A percentile compares a stretch with the other conserved stretches of the same genome.
Conservation (phyloP, 352 stramenopile species). For the Globisporangium okanoganense region DNA sequence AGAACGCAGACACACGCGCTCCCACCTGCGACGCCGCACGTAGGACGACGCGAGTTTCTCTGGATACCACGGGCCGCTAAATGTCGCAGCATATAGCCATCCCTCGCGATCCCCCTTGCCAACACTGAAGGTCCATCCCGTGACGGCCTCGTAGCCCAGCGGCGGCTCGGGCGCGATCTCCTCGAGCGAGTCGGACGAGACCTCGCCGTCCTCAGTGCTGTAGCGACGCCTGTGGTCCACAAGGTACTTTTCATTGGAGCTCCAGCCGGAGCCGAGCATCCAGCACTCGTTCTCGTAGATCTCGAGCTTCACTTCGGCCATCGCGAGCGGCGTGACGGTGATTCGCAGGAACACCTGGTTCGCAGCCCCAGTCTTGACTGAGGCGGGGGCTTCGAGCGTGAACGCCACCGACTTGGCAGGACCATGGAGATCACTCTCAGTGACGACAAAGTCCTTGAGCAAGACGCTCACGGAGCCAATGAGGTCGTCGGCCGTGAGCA, state of each 20-base stretch:
- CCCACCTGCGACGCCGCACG: slow-evolving; percentile 31
- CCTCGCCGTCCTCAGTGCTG: slow-evolving; percentile 22
- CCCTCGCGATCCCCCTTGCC: slow-evolving; percentile 31
- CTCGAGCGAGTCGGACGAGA: slow-evolving; percentile 22
- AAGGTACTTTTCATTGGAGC: slow-evolving; percentile 10
- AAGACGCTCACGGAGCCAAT: slow-evolving; percentile 23
- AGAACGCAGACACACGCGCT: slow-evolving; percentile 5
- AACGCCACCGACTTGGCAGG: slow-evolving; percentile 4
- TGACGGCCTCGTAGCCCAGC: slow-evolving; percentile 12
- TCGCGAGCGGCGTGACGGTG: slow-evolving; percentile 15
- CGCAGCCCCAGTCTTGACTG: slow-evolving; percentile 9
- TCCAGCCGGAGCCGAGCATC: slow-evolving; percentile 23
- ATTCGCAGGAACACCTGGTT: slow-evolving; percentile 23
- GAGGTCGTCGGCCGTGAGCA: slow-evolving; percentile 23
- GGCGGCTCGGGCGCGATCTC: slow-evolving; percentile 21
- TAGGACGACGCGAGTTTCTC: slow-evolving; percentile 14
- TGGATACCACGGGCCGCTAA: slow-evolving; percentile 32
- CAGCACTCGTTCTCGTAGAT: slow-evolving; percentile 42
- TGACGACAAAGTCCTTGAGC: slow-evolving; percentile 15
- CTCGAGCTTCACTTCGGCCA: slow-evolving; percentile 21
- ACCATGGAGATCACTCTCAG: background rate
- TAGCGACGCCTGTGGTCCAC: slow-evolving; percentile 17
- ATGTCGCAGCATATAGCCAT: slow-evolving; percentile 35
- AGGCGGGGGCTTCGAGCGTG: slow-evolving; percentile 15
- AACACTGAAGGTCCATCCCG: slow-evolving; percentile 26